A percentile compares a stretch with the other conserved stretches of the same genome.
Conservation (phyloP, 768 basidiomycete genomes). For the Boletus rex-veris region DNA sequence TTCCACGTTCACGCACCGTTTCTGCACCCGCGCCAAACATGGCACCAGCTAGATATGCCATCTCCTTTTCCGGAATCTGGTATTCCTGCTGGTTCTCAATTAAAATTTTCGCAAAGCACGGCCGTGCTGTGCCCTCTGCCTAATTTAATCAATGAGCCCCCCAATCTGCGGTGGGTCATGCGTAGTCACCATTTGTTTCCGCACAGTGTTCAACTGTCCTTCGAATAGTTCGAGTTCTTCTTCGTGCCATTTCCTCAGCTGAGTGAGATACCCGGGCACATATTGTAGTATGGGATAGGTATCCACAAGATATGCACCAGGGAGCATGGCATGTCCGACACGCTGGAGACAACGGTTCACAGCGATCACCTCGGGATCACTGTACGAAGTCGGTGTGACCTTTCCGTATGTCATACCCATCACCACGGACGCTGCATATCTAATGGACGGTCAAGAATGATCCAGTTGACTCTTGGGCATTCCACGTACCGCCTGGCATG, state of each 20-base stretch:
- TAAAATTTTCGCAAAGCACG: conserved; percentile 36
- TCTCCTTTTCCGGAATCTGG: conserved; percentile 32
- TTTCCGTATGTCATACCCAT: conserved; percentile 41
- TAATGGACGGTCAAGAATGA: conserved; percentile 1
- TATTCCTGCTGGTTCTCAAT: conserved; percentile 35
- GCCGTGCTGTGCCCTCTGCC: background rate
- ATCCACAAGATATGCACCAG: conserved; percentile 29
- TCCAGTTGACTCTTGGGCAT: background rate
- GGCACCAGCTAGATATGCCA: conserved; percentile 38
- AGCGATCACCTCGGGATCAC: conserved; percentile 34
- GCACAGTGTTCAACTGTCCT: conserved; percentile 28
- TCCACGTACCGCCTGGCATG: conserved; percentile 1
- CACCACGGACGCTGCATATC: conserved; percentile 39
- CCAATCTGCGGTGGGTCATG: no score
- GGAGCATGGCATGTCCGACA: conserved; percentile 24
- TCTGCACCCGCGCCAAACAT: conserved; percentile 45
- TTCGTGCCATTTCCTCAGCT: conserved; percentile 51
- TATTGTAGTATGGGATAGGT: conserved; percentile 21
- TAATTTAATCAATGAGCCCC: no score
- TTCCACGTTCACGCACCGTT: conserved; percentile 25
- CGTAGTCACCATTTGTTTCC: conserved; percentile 27
- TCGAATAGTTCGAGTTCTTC: conserved; percentile 36
- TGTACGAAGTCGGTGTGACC: conserved; percentile 35
- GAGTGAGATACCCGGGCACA: conserved; percentile 39
- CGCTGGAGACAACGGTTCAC: conserved; percentile 26